phyloP scores from a whole-genome alignment of 1,284 basidiomycete species.

The Naganishia sp. region DNA sequence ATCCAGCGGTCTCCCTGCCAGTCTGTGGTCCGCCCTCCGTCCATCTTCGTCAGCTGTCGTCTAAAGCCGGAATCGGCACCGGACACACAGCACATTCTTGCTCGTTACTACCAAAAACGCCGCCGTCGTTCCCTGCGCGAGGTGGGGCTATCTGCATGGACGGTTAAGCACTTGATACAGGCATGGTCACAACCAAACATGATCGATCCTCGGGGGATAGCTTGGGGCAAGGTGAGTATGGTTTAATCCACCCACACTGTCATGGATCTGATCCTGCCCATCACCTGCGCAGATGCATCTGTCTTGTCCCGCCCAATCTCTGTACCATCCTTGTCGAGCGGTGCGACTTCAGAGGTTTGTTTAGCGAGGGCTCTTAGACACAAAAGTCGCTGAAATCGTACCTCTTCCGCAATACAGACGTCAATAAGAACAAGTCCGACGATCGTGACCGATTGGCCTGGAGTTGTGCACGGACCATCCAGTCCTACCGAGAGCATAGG shows the following conservation, averaged over 20 bases:
- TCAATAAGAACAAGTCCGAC: neutral
- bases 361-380: neutral
- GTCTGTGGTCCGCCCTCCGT: too few species aligned
- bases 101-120: too few species aligned
- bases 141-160: neutral
- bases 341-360: constrained; percentile 5
- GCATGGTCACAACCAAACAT: constrained; percentile 9
- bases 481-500: neutral
- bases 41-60: too few species aligned
- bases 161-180: neutral
- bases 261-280: neutral
- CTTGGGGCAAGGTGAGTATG: neutral
- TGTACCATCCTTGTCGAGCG: neutral
- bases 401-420: neutral
- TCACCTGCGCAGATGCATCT: neutral
- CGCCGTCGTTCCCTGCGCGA: neutral
- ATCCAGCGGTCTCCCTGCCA: too few species aligned
- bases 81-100: too few species aligned
- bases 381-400: neutral
- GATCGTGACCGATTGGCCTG: constrained; percentile 15
- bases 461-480: constrained; percentile 17
- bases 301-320: neutral
- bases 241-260: neutral
- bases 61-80: too few species aligned
- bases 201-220: constrained; percentile 3